Evolutionary conservation across 1,139 yeast genomes (phyloP).

Genomic region (Kodamaea arcana): DNA sequence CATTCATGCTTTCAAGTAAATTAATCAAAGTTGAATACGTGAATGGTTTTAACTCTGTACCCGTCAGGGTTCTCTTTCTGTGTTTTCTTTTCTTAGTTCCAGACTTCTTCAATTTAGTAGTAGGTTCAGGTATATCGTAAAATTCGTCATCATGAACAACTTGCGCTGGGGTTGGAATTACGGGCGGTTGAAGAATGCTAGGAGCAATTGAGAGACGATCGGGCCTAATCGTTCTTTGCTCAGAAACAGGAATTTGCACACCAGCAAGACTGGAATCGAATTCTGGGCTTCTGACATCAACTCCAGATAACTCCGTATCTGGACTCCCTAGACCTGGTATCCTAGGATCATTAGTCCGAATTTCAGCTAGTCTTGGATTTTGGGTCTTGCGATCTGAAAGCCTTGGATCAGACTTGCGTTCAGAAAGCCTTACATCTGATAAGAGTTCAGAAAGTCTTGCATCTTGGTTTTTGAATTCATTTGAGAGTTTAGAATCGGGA

Average conservation of each 20-base stretch:
- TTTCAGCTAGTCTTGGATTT: too few relatives aligned
- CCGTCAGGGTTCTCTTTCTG: slow-evolving; percentile 13
- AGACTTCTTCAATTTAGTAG: slow-evolving; percentile 29
- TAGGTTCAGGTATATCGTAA: slow-evolving; percentile 37
- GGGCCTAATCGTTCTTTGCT: background rate
- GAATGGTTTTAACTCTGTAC: slow-evolving; percentile 43
- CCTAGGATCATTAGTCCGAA: too few relatives aligned
- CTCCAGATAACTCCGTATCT: too few relatives aligned
- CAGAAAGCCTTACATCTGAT: too few relatives aligned
- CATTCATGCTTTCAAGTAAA: slow-evolving; percentile 59
- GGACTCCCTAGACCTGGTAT: too few relatives aligned
- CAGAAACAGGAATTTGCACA: background rate
- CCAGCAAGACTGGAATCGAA: background rate
- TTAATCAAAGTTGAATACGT: slow-evolving; percentile 56
- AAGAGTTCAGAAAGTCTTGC: too few relatives aligned
- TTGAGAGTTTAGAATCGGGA: too few relatives aligned
- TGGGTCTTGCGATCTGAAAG: too few relatives aligned
- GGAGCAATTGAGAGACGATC: background rate
- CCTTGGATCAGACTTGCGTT: too few relatives aligned
- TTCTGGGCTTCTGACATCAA: background rate
- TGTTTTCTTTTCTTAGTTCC: slow-evolving; percentile 22
- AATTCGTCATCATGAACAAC: slow-evolving; percentile 22
- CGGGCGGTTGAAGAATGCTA: background rate
- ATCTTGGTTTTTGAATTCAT: too few relatives aligned
- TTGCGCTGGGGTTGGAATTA: background rate